Conservation (phyloP, 2,329 filamentous ascomycete species). For the Cladorrhinum sp. region DNA sequence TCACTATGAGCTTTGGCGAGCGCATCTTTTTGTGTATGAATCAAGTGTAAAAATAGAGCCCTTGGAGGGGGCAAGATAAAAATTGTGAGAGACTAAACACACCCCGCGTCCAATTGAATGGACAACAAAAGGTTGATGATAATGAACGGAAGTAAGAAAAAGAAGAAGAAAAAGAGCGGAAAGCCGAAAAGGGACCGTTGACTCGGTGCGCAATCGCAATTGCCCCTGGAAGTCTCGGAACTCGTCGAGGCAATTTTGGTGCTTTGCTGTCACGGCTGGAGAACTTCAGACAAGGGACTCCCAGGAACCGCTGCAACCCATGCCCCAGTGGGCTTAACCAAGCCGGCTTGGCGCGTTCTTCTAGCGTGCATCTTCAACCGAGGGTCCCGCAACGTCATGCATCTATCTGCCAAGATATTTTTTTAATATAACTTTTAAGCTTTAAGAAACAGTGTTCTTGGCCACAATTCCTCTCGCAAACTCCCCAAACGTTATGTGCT, state of each 20-base stretch:
- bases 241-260: constrained; percentile 20
- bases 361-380: background rate
- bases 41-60: background rate
- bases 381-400: background rate
- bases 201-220: background rate
- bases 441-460: constrained; percentile 52
- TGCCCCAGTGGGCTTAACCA: background rate
- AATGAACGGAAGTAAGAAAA: constrained; percentile 3
- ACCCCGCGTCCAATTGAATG: background rate
- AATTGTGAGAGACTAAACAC: constrained; percentile 12
- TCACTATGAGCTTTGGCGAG: constrained; percentile 31
- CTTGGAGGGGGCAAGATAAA: background rate
- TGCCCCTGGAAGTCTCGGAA: constrained; percentile 2
- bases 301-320: constrained; percentile 6
- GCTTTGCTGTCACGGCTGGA: background rate
- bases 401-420: background rate
- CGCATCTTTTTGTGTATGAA: constrained; percentile 29
- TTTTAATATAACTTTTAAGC: background rate
- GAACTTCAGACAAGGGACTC: constrained; percentile 11
- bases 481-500: constrained; percentile 68
- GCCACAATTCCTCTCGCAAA: constrained; percentile 64
- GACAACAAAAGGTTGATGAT: background rate
- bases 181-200: background rate
- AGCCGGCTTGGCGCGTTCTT: background rate
- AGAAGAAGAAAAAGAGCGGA: background rate